These are phyloP conservation scores for Amanita brunnescens DNA, from an alignment of 768 basidiomycete genomes.

Conservation along the genomic window DNA sequence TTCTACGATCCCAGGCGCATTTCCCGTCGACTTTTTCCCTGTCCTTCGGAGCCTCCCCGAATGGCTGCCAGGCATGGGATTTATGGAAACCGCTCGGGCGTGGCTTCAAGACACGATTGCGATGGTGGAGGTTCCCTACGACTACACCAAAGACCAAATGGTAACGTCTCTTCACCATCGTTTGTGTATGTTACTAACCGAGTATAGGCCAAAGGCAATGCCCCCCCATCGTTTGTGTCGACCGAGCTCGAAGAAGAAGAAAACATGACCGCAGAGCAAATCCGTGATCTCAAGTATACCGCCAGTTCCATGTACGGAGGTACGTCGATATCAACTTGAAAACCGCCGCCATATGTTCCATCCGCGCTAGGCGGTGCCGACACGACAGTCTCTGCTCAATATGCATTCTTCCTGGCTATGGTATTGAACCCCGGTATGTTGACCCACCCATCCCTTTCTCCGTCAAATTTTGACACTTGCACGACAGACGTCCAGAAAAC, in stretches of 20 bases:
- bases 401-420: constrained; percentile 44
- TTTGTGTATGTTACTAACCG: too few species aligned
- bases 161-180: not conserved
- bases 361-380: constrained; percentile 35
- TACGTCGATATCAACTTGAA: constrained; percentile 16
- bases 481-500: not conserved
- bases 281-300: constrained; percentile 31
- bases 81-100: not conserved
- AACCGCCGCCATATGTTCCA: too few species aligned
- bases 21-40: not conserved
- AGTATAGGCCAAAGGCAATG: constrained; percentile 21
- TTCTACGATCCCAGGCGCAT: not conserved
- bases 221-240: constrained; percentile 32
- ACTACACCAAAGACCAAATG: not conserved
- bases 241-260: constrained; percentile 26
- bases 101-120: not conserved
- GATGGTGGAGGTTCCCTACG: not conserved
- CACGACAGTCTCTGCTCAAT: constrained; percentile 30
- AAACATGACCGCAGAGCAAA: constrained; percentile 21
- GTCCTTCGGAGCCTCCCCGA: not conserved
- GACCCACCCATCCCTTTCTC: not conserved
- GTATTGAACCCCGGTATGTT: constrained; percentile 26
- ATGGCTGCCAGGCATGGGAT: not conserved
- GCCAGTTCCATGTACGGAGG: constrained; percentile 40
- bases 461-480: not conserved